Conservation (phyloP, 768 basidiomycete species). For the Hydnomerulius pinastri region DNA sequence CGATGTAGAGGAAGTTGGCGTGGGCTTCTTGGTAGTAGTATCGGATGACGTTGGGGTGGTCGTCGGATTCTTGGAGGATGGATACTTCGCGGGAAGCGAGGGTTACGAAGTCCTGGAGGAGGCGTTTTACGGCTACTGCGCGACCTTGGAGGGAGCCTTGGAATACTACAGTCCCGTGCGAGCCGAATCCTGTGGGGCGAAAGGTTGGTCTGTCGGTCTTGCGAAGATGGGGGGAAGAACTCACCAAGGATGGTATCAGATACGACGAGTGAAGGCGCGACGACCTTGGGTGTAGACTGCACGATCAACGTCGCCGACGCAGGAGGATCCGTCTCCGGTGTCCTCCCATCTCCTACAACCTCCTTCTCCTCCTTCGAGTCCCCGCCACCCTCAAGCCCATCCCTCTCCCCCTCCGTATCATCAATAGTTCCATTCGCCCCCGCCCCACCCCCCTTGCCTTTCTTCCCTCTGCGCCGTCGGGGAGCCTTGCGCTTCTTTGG, state of each 20-base stretch:
- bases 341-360: conserved; percentile 25
- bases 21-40: conserved; percentile 97
- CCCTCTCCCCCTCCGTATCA: conserved; percentile 27
- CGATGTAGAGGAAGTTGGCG: conserved; percentile 95
- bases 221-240: conserved; percentile 19
- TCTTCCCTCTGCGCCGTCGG: conserved; percentile 50
- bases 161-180: conserved; percentile 95
- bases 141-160: conserved; percentile 95
- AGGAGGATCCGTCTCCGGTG: conserved; percentile 1
- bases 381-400: conserved; percentile 19
- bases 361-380: conserved; percentile 39
- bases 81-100: conserved; percentile 92
- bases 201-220: conserved; percentile 6
- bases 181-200: conserved; percentile 73
- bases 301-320: conserved; percentile 23
- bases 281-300: conserved; percentile 19
- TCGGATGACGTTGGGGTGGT: conserved; percentile 97
- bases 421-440: conserved; percentile 14
- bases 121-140: conserved; percentile 96
- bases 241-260: conserved; percentile 76
- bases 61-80: conserved; percentile 94
- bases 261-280: conserved; percentile 58
- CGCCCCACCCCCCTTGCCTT: conserved; percentile 46
- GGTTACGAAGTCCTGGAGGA: conserved; percentile 93
- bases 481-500: conserved; percentile 43